These are phyloP conservation scores for Pugionium cornutum DNA, from an alignment of 345 rosid genomes.

Conservation along the genomic window DNA sequence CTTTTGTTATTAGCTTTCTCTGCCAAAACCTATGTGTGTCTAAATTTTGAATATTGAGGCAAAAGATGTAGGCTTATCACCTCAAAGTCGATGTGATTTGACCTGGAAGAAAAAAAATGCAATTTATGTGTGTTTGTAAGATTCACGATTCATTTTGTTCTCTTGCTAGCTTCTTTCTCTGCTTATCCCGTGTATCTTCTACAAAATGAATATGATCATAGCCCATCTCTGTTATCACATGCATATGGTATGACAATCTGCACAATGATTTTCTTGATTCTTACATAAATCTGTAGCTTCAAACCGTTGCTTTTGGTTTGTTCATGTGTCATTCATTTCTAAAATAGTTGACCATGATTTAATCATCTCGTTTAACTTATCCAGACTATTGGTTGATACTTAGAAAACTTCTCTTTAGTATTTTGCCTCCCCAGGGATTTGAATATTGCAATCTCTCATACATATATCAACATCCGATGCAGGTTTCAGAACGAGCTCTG, in stretches of 20 bases:
- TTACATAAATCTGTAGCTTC: background rate
- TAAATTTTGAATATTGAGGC: constrained; percentile 2
- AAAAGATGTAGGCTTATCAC: background rate
- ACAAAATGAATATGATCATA: background rate
- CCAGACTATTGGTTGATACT: background rate
- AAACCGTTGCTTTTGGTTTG: background rate
- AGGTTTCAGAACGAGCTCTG: constrained; percentile 90
- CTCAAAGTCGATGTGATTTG: background rate
- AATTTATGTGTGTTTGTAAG: background rate
- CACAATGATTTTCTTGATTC: background rate
- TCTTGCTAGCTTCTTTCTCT: constrained; percentile 2
- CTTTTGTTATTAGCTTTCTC: background rate
- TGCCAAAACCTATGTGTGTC: constrained; percentile 4
- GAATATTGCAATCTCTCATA: background rate
- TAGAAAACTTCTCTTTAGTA: too few species aligned
- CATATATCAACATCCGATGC: constrained; percentile 31
- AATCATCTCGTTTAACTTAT: background rate
- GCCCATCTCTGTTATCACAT: background rate
- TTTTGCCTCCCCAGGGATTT: too few species aligned
- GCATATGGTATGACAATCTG: background rate
- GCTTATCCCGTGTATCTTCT: background rate
- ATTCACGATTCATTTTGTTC: background rate
- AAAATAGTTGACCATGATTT: background rate
- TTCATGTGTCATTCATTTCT: background rate
- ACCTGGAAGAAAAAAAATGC: background rate